A percentile compares a stretch with the other conserved stretches of the same genome.
Conservation (phyloP, 1,139 yeast genomes). For the Suhomyces yuchorum region DNA sequence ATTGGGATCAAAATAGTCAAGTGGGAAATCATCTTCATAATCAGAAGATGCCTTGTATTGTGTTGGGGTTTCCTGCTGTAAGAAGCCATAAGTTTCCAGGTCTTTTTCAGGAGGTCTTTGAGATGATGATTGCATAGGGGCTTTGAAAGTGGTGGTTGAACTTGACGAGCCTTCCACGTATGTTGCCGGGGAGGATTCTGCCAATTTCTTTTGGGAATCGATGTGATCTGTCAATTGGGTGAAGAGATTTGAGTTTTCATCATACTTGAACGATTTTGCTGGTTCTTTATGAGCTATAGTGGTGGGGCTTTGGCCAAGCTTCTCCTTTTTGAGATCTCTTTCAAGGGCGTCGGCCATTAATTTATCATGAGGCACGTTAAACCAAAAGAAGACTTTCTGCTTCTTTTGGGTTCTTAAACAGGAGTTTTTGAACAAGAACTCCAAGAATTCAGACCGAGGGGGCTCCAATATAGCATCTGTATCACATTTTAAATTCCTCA, state of each 20-base stretch:
- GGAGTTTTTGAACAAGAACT: conserved; percentile 79
- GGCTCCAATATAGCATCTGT: conserved; percentile 85
- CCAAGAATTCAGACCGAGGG: conserved; percentile 84
- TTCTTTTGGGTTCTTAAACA: conserved; percentile 94
- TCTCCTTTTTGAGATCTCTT: conserved; percentile 84
- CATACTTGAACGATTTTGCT: conserved; percentile 60
- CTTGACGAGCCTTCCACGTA: conserved; percentile 1
- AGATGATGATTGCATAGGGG: not conserved
- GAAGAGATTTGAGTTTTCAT: conserved; percentile 47
- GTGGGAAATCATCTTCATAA: conserved; percentile 66
- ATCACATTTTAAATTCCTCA: conserved; percentile 84
- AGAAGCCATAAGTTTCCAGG: conserved; percentile 24
- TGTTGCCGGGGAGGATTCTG: conserved; percentile 12
- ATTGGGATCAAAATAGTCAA: conserved; percentile 54
- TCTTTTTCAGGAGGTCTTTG: conserved; percentile 13
- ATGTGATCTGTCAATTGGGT: conserved; percentile 54
- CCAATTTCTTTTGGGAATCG: conserved; percentile 31
- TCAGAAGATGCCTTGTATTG: conserved; percentile 26
- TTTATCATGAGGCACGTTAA: conserved; percentile 91
- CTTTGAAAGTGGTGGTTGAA: conserved; percentile 2
- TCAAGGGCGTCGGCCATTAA: conserved; percentile 92
- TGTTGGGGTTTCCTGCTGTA: conserved; percentile 30
- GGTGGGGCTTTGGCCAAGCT: conserved; percentile 56
- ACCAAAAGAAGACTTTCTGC: conserved; percentile 97
- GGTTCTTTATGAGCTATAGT: conserved; percentile 64